Percentiles rank a stretch among this genome's conserved stretches.
Evolutionary conservation across 768 basidiomycete species (phyloP).

Genomic region (Collybia sordida): DNA sequence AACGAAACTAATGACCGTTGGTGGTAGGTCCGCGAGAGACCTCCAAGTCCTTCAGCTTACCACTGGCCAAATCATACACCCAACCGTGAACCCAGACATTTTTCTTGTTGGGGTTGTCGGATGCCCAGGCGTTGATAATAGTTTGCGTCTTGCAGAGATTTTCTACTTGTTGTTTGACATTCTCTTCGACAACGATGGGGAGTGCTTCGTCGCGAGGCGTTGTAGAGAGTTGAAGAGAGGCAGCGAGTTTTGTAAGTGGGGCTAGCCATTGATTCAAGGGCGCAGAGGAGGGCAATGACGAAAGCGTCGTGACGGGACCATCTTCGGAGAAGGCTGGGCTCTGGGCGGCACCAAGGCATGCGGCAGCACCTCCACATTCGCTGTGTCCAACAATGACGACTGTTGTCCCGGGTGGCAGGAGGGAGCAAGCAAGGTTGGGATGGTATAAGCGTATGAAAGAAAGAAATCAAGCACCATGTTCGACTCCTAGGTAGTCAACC

Average conservation of each 20-base stretch:
- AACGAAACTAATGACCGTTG: no score
- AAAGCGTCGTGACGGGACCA: slow-evolving; percentile 31
- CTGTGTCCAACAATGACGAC: slow-evolving; percentile 85
- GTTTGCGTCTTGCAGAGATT: slow-evolving; percentile 47
- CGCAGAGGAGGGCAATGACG: slow-evolving; percentile 33
- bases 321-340: slow-evolving; percentile 27
- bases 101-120: slow-evolving; percentile 39
- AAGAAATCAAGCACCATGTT: slow-evolving; percentile 65
- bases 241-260: slow-evolving; percentile 59
- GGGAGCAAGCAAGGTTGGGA: slow-evolving; percentile 27
- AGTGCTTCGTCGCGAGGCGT: slow-evolving; percentile 36
- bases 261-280: slow-evolving; percentile 70
- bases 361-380: slow-evolving; percentile 74
- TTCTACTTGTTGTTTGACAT: slow-evolving; percentile 55
- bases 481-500: slow-evolving; percentile 63
- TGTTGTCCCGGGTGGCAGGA: slow-evolving; percentile 28
- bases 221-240: slow-evolving; percentile 41
- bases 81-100: slow-evolving; percentile 66
- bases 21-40: slow-evolving; percentile 38
- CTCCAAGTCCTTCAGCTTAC: slow-evolving; percentile 56
- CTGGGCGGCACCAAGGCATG: slow-evolving; percentile 48
- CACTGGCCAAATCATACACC: slow-evolving; percentile 66
- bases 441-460: slow-evolving; percentile 15
- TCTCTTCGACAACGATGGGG: slow-evolving; percentile 53
- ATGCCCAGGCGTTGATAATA: slow-evolving; percentile 48